Conservation (phyloP, 495 filamentous ascomycete species). For the Aspergillus olivimuriae region DNA sequence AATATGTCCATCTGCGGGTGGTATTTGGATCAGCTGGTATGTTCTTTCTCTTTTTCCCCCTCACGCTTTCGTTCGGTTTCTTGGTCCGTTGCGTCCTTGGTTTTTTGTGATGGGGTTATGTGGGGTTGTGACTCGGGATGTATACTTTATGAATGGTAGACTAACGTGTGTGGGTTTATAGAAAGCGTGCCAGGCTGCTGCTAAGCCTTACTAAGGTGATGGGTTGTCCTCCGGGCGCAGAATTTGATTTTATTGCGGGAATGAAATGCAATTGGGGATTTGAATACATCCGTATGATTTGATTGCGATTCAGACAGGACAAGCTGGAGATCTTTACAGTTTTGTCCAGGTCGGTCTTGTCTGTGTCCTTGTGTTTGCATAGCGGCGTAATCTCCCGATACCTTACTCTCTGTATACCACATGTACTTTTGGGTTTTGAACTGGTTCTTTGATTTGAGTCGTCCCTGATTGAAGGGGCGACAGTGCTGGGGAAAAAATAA, state of each 20-base stretch:
- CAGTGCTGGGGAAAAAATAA: slow-evolving; percentile 3
- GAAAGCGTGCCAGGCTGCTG: slow-evolving; percentile 92
- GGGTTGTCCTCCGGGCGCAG: too few species aligned
- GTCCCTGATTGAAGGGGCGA: too few species aligned
- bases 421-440: neutral
- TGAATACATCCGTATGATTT: too few species aligned
- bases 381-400: slow-evolving; percentile 12
- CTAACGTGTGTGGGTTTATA: slow-evolving; percentile 23
- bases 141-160: slow-evolving; percentile 21
- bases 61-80: too few species aligned
- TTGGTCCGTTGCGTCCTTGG: too few species aligned
- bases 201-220: slow-evolving; percentile 77
- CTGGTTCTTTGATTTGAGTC: too few species aligned
- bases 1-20: slow-evolving; percentile 94
- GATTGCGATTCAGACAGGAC: too few species aligned
- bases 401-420: slow-evolving; percentile 12
- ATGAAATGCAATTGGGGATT: too few species aligned
- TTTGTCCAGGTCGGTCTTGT: too few species aligned
- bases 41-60: slow-evolving; percentile 9
- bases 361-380: slow-evolving; percentile 24
- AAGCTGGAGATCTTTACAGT: too few species aligned
- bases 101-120: neutral
- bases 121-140: neutral
- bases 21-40: slow-evolving; percentile 91
- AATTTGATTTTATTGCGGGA: too few species aligned